Conservation (phyloP, 1,284 basidiomycete species). For the Trichosporon coremiiforme region DNA sequence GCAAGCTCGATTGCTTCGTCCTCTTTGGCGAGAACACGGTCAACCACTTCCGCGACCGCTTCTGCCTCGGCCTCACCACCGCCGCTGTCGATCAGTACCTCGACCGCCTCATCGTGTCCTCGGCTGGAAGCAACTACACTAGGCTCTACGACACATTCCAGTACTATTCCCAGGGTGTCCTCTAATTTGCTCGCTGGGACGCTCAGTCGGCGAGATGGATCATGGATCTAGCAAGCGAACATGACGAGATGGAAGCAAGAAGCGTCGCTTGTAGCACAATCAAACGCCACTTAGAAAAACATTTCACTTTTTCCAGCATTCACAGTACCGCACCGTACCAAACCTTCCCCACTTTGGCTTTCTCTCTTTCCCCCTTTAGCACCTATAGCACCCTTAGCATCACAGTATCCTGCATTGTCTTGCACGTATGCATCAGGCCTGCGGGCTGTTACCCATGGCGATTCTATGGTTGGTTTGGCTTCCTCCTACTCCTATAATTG, state of each 20-base stretch:
- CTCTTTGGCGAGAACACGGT: conserved; percentile 90
- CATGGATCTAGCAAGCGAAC: neutral
- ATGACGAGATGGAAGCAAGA: too few relatives aligned
- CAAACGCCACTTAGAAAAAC: neutral
- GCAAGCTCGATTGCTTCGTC: conserved; percentile 87
- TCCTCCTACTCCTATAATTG: too few relatives aligned
- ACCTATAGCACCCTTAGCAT: conserved; percentile 12
- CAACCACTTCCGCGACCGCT: conserved; percentile 82
- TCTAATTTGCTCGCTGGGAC: neutral
- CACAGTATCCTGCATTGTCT: conserved; percentile 23
- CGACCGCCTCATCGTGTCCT: conserved; percentile 81
- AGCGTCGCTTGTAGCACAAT: neutral
- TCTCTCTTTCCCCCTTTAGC: conserved; percentile 6
- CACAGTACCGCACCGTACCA: neutral
- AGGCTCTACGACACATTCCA: conserved; percentile 80
- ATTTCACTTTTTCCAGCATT: neutral
- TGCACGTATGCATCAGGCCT: conserved; percentile 8
- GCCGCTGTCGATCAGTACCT: conserved; percentile 84
- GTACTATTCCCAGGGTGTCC: conserved; percentile 42
- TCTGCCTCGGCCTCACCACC: conserved; percentile 87
- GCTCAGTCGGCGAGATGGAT: neutral
- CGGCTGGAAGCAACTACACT: conserved; percentile 89
- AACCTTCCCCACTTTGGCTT: neutral
- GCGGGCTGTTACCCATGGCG: conserved; percentile 1
- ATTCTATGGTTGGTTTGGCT: neutral